Percentiles rank a stretch among this genome's conserved stretches.
Evolutionary conservation across 1,139 yeast species (phyloP).

Genomic region (Protomyces gravidus): DNA sequence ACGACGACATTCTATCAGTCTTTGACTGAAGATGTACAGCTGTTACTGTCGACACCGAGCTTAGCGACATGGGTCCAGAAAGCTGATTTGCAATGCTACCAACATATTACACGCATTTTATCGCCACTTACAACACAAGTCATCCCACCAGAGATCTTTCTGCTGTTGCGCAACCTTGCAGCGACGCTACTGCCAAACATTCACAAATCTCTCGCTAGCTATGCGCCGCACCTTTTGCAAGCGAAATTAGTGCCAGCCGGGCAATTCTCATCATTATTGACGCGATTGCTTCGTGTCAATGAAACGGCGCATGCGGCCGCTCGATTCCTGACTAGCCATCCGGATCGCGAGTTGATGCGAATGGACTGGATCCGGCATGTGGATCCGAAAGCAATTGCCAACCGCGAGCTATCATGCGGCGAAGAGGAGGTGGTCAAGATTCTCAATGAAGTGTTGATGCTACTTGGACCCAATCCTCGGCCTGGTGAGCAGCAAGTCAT

Average conservation of each 20-base stretch:
- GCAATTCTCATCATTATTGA: constrained; percentile 55
- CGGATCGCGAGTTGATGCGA: constrained; percentile 53
- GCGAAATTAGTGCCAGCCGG: constrained; percentile 56
- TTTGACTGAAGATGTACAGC: constrained; percentile 62
- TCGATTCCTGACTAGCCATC: constrained; percentile 48
- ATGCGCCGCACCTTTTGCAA: constrained; percentile 52
- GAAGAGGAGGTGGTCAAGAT: constrained; percentile 31
- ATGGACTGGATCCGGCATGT: constrained; percentile 56
- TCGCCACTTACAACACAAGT: constrained; percentile 63
- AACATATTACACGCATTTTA: constrained; percentile 56
- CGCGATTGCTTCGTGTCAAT: constrained; percentile 55
- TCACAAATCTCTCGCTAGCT: constrained; percentile 41
- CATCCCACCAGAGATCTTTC: constrained; percentile 55
- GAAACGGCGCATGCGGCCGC: constrained; percentile 59
- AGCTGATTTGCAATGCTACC: constrained; percentile 64
- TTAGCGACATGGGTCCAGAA: constrained; percentile 58
- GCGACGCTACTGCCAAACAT: constrained; percentile 39
- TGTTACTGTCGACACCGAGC: constrained; percentile 52
- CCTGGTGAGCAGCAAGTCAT: constrained; percentile 1
- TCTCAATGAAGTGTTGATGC: constrained; percentile 19
- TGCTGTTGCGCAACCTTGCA: constrained; percentile 39
- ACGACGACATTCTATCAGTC: constrained; percentile 56
- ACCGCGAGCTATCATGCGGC: constrained; percentile 56
- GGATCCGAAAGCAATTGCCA: constrained; percentile 50
- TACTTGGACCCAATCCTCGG: constrained; percentile 17